Evolutionary conservation across 176 grass and related monocot species (phyloP), one percentile per base, ranked within the genome.

Genomic region (Avena insularis): DNA sequence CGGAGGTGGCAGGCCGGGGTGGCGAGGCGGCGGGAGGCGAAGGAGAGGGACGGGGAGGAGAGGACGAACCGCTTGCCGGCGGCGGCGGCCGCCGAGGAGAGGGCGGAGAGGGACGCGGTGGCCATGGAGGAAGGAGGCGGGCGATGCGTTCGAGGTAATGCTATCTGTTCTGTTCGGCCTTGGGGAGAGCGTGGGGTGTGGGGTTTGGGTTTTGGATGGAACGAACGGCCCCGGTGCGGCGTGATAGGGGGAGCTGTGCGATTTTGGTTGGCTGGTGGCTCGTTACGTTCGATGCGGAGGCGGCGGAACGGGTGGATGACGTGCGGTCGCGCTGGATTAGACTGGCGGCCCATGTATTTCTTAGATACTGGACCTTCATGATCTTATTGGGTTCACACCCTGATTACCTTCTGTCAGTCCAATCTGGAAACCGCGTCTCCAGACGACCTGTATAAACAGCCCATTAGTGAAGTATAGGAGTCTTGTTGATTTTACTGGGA

Each of bases 101-200:
- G 50, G 61, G 87, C 6, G 80, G 73, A 58, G 68, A 82, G 35
- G 7, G 81, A 48, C 8, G 86, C 10, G 72, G 82, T 36, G 79
- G 86, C 86, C 81, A 90, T 77, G 46, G 88, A 61, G 15, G 61
- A 3, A 47, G 43, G 11, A 5, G 11, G 55, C 16, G 10, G 58
- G n/a, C 10, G 77, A 19, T 35, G 79, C 78, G 74, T 47, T 90
- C 78, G 83, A 86, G 53, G 84, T 19, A 65, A 90, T 54, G 81
- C 66, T 91, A 55, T 70, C 68, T 71, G 16, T 29, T 76, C 13
- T 8, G 21, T 23, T 72, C 25, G 71, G 71, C 60, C 2, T 64
- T 43, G 68, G 56, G 47, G 54, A 56, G 43, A 4, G 45, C 38
- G 76, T 31, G 23, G 23, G 63, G 71, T 56, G 8, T 48, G 40